Percentiles rank a stretch among this genome's conserved stretches.
phyloP scores from a whole-genome alignment of 768 basidiomycete genomes.

The Suillus ampliporus region DNA sequence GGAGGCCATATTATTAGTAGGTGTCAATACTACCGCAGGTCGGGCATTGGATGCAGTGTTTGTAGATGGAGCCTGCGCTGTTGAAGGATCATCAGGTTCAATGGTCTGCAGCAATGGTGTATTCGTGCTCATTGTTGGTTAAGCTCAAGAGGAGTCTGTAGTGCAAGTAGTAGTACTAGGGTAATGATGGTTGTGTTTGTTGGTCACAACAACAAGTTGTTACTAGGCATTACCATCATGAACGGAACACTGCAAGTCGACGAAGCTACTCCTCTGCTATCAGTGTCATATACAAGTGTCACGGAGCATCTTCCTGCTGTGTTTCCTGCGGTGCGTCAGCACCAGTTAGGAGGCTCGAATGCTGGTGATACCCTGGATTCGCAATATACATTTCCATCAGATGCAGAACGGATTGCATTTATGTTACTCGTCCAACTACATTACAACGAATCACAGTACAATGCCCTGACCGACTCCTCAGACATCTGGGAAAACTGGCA shows the following conservation, averaged over 20 bases:
- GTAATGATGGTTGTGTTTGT: conserved; percentile 14
- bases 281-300: background rate
- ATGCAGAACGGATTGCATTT: conserved; percentile 15
- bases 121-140: conserved; percentile 54
- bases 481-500: conserved; percentile 11
- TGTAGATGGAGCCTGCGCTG: conserved; percentile 35
- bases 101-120: conserved; percentile 81
- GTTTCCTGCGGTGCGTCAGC: conserved; percentile 13
- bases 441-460: conserved; percentile 5
- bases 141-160: conserved; percentile 2
- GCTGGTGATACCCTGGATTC: conserved; percentile 1
- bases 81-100: conserved; percentile 76
- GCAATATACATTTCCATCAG: background rate
- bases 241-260: conserved; percentile 4
- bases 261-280: conserved; percentile 14
- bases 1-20: conserved; percentile 59
- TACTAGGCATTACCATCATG: background rate
- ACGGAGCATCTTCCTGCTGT: conserved; percentile 7
- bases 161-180: no score
- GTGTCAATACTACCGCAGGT: conserved; percentile 61
- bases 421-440: conserved; percentile 12
- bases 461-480: background rate
- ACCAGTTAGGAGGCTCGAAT: background rate
- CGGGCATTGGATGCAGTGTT: conserved; percentile 35
- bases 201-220: background rate